Evolutionary conservation across 805 yeast genomes (phyloP), one percentile per base, ranked within the genome.

Genomic region (Sungouiella blattae): DNA sequence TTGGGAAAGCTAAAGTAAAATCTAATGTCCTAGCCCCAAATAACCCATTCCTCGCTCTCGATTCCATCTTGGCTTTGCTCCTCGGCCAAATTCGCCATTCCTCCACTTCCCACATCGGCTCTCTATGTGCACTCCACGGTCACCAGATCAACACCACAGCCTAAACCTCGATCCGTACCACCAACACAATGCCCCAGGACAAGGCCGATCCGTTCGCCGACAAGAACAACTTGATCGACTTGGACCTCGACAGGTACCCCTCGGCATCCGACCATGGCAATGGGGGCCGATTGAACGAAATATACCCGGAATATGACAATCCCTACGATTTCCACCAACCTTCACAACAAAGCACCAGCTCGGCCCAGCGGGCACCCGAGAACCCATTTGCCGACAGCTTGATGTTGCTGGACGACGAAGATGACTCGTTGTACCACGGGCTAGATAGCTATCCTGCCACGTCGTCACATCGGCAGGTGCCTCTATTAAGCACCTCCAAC

Each of bases 381-480:
- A 20, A 20, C 9, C 52, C 52, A 4, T 65, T 65, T 40, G 64
- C 53, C 12, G 71, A 65, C 39, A 49, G 53, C 30, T 53, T 62
- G 20, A 49, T 56, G n/a, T 39, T 64, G 12, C 55, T 65, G 4
- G 71, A 64, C 36, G 65, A 62, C 21, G 67, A 62, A 18, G 55
- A 51, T 25, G 49, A 50, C 6, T 32, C 42, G 25, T 25, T 30
- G 13, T 23, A 26, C 13, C 25, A 23, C 15, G 28, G 41, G 18
- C 18, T 38, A 18, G 16, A 28, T 25, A 11, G 28, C 32, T 26
- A 39, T 37, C 36, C 28, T 6, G 9, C 22, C 11, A 26, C 25
- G 22, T 16, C 26, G 12, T 23, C 33, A 5, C 17, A 11, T 7
- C 48, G 58, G 12, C 59, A 51, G 33, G 56, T 46, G 5, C 62